These are phyloP conservation scores for Scedosporium dehoogii DNA, from an alignment of 2,329 filamentous ascomycete species.

Conservation along the genomic window DNA sequence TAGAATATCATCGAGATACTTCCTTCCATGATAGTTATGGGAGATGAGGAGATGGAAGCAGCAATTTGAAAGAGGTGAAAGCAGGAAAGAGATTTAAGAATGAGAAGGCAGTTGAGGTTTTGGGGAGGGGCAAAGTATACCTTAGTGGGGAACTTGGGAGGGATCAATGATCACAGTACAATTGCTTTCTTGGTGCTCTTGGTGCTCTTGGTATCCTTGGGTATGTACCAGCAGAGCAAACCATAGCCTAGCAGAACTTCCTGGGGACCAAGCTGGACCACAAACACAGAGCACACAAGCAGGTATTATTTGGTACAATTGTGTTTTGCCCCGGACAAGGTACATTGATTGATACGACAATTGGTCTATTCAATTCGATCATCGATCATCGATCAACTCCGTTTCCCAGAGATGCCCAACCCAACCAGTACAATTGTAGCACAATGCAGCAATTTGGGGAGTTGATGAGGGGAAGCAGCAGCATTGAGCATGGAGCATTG, in stretches of 20 bases:
- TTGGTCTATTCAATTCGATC: background rate
- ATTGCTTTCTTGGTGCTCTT: no score
- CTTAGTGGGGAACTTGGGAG: background rate
- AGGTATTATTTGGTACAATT: no score
- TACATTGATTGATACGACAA: no score
- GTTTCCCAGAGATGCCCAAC: background rate
- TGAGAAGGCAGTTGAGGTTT: background rate
- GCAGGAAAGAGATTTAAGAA: background rate
- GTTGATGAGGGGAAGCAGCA: background rate
- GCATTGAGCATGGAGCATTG: background rate
- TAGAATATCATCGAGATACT: conserved; percentile 3
- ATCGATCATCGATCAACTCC: background rate
- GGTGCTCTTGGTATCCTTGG: background rate
- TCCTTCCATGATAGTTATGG: conserved; percentile 3
- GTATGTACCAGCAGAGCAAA: no score
- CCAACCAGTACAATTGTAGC: background rate
- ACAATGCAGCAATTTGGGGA: background rate
- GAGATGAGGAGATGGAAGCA: background rate
- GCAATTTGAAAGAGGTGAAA: background rate
- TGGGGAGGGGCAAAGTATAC: background rate
- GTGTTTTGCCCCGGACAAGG: no score
- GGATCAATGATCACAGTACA: background rate
- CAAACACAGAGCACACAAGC: no score
- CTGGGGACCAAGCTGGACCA: no score
- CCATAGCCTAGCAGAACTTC: no score